Evolutionary conservation across 2,329 filamentous ascomycete genomes (phyloP).

Genomic region (Cladosporium sp.): DNA sequence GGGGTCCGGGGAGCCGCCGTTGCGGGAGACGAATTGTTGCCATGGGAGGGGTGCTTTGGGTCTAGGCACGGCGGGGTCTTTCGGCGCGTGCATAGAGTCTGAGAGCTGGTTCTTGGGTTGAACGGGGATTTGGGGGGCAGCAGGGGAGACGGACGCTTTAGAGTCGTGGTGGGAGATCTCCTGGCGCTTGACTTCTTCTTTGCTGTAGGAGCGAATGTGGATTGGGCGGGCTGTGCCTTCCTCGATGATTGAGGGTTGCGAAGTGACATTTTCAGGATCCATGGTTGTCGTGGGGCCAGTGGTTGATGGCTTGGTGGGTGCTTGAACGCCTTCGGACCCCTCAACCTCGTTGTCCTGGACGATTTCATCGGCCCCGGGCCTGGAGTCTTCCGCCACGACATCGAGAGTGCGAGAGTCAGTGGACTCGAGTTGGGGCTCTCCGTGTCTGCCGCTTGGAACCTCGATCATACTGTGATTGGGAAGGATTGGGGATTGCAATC

Average conservation of each 20-base stretch:
- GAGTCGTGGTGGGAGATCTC: not conserved
- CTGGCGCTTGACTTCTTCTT: not conserved
- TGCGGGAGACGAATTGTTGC: too few species aligned
- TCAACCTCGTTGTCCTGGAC: not conserved
- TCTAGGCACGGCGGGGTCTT: not conserved
- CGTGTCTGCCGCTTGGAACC: too few species aligned
- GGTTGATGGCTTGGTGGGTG: not conserved
- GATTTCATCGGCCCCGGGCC: not conserved
- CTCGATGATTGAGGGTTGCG: not conserved
- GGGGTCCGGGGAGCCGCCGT: too few species aligned
- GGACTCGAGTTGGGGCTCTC: not conserved
- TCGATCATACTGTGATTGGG: too few species aligned
- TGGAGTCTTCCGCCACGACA: not conserved
- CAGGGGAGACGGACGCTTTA: not conserved
- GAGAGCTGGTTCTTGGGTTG: too few species aligned
- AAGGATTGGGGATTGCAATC: too few species aligned
- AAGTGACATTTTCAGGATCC: not conserved
- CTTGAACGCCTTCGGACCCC: not conserved
- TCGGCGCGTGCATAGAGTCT: too few species aligned
- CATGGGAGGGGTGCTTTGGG: too few species aligned
- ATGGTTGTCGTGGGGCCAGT: not conserved
- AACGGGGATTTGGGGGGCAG: not conserved
- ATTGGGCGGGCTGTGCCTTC: not conserved
- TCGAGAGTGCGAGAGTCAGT: not conserved
- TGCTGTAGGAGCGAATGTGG: conserved; percentile 6